Conservation (phyloP, 371 early-diverging fungal species). For the Entomophthora muscae region DNA sequence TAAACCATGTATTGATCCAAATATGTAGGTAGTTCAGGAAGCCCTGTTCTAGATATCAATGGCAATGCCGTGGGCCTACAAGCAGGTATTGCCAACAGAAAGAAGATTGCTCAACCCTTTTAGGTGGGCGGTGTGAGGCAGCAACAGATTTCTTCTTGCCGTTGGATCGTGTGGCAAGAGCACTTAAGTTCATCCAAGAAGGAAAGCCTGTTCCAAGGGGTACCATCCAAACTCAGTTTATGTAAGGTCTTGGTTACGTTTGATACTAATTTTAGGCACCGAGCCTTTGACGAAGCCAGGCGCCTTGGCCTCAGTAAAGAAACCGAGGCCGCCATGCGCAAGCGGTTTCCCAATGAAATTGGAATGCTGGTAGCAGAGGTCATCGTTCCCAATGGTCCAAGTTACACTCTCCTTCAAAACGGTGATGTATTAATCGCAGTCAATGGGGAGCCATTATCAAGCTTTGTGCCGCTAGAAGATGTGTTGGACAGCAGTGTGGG, state of each 20-base stretch:
- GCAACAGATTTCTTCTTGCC: conserved; percentile 91
- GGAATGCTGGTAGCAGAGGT: conserved; percentile 74
- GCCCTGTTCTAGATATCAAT: conserved; percentile 80
- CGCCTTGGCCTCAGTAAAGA: conserved; percentile 42
- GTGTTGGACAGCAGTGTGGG: conserved; percentile 59
- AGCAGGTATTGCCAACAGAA: conserved; percentile 31
- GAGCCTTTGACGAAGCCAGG: conserved; percentile 56
- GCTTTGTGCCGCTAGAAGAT: conserved; percentile 68
- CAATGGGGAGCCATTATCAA: conserved; percentile 55
- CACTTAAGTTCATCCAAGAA: conserved; percentile 46
- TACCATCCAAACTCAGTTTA: conserved; percentile 59
- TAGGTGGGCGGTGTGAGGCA: conserved; percentile 45
- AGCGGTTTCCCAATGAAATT: conserved; percentile 49
- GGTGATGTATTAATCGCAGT: conserved; percentile 76
- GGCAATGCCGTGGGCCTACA: conserved; percentile 87
- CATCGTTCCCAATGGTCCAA: conserved; percentile 73
- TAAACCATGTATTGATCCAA: background rate
- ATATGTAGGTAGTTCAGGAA: conserved; percentile 38
- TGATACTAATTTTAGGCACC: conserved; percentile 17
- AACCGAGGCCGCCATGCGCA: conserved; percentile 55
- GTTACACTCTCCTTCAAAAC: conserved; percentile 46
- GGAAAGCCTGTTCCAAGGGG: conserved; percentile 64
- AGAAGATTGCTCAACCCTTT: conserved; percentile 5
- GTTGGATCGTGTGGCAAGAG: conserved; percentile 59
- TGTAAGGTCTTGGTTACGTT: background rate